Conservation (phyloP, 257 asterid genomes). For the Forsythia viridissima region DNA sequence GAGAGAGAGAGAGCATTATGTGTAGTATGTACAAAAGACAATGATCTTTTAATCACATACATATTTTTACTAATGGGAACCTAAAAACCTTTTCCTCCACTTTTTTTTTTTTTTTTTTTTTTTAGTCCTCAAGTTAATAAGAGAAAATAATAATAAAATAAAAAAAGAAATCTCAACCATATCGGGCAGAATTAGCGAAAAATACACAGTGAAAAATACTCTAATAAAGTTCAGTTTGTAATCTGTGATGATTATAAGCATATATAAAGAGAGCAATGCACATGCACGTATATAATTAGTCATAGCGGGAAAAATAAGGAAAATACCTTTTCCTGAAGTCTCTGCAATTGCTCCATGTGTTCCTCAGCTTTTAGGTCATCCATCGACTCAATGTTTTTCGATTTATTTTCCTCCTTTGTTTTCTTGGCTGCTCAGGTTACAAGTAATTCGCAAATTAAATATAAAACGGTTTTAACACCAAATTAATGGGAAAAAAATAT, state of each 20-base stretch:
- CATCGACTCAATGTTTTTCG: slow-evolving; percentile 10
- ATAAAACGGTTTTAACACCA: background rate
- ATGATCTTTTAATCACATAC: background rate
- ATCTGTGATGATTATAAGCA: background rate
- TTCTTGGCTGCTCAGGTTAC: background rate
- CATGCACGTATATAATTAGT: background rate
- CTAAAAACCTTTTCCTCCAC: background rate
- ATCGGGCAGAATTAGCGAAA: background rate
- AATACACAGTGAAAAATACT: background rate
- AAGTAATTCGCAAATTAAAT: background rate
- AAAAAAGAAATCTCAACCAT: background rate
- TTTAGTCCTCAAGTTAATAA: background rate
- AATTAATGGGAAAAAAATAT: background rate
- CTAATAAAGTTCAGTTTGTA: background rate
- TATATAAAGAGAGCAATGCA: background rate
- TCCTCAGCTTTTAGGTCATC: slow-evolving; percentile 57
- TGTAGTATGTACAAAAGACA: background rate
- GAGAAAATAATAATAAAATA: background rate
- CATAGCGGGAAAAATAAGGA: background rate
- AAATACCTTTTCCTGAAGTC: slow-evolving; percentile 67
- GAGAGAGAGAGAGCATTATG: background rate
- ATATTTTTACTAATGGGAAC: background rate
- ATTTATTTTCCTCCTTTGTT: background rate
- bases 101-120: background rate
- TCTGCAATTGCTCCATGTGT: slow-evolving; percentile 51